Base-by-base conservation (phyloP, 2,329 filamentous ascomycete species). In the Elsinoe batatas region DNA sequence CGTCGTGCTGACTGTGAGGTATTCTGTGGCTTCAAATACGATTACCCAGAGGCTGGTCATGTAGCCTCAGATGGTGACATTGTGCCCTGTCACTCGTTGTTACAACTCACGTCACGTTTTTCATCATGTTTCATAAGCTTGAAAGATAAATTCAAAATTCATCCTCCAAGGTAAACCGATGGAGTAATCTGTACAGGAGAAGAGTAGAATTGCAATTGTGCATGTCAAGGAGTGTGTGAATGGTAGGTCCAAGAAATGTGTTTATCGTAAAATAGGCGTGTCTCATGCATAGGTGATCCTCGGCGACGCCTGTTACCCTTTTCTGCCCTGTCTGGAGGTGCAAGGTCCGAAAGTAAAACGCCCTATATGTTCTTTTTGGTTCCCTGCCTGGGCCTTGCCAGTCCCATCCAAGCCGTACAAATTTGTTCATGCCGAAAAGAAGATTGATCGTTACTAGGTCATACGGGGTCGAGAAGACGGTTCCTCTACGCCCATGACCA, bases 401-500 rank as follows among this genome's bases (percentile, higher is more conserved):
- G 15, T 30, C 20, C 51, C 51, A 54, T 30, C 51, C 22, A 13
- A 20, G 15, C 26, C n/a, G 20, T 35, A 38, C 22, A 44, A 35
- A 43, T 42, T 22, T 53, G 35, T 43, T 26, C 40, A 43, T 54
- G 12, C 55, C 46, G 53, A 59, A 57, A 59, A 56, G 51, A 56
- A 46, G 35, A 35, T 35, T 37, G 35, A 35, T 51, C 47, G 47
- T 51, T 36, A 51, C 47, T 37, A 26, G 33, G 47, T 51, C 47
- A 38, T 51, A 33, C 32, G 15, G 20, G 53, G 15, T 11, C 11
- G 15, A 33, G 18, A 51, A 18, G 33, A 17, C 47, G n/a, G 13
- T 22, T 22, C 26, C 17, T 56, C 51, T 65, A 67, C 44, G 60
- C 65, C 63, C 71, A 74, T 64, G 66, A 71, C 71, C 72, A 74